Evolutionary conservation across 352 stramenopile species (phyloP), one percentile per base, ranked within the genome.

Genomic region (Phytophthora meadii): DNA sequence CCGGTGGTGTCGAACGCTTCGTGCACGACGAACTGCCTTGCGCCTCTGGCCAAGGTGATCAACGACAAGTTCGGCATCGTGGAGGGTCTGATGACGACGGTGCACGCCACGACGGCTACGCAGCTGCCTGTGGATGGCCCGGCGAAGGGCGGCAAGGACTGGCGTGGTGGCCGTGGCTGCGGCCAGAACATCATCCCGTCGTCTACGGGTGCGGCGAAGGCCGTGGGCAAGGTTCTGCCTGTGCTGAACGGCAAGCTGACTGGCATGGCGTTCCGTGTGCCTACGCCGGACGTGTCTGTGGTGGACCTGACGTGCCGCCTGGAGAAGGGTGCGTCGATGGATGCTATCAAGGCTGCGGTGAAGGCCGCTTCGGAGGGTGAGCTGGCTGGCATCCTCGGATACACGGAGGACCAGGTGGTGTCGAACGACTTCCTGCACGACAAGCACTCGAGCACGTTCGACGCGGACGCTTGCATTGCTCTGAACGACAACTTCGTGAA

Each of bases 21-120:
- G 55, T 99, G 97, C 85, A 99, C 97, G 55, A 99, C 97, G 69
- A 99, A 99, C 89, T 99, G 97, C 75, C 85, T 99, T 58, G 97
- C 97, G 49, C 97, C 97, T 19, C 74, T 99, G 48, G 97, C 97
- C 61, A 99, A 99, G 89, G 95, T 99, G 54, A 90, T 99, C 68
- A 94, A 99, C 84, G 97, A 99, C 76, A 91, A 97, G 55, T 99
- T 99, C 71, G 97, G 97, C 74, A 97, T 99, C 70, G 91, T 97
- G 72, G 95, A 99, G 70, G 97, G 90, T 72, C 86, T 99, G 37
- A 99, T 99, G 97, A 99, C 96, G 70, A 99, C 97, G 19, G 96
- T 99, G 64, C 97, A 99, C 80, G 94, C 97, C 59, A 94, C 98
- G 53, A 99, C 97, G 52, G 96, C 97, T 37, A 99, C 97, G 66